These are phyloP conservation scores for Aspergillus calidoustus DNA, from an alignment of 2,329 filamentous ascomycete species.

Conservation along the genomic window DNA sequence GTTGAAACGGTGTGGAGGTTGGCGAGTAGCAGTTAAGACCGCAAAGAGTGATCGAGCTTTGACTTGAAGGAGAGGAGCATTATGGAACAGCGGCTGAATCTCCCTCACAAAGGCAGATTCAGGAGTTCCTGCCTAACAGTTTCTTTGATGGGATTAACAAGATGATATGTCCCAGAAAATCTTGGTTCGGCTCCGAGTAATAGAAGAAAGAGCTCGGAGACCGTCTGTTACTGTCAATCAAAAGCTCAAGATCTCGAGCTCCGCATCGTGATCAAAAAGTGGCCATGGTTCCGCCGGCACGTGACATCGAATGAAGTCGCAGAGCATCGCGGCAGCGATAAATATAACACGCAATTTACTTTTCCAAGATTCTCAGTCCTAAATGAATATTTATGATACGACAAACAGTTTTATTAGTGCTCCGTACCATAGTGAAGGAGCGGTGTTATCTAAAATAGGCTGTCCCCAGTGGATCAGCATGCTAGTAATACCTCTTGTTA, in stretches of 20 bases:
- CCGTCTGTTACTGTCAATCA: background rate
- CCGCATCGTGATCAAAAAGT: background rate
- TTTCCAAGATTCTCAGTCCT: background rate
- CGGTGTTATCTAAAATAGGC: background rate
- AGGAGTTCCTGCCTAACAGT: background rate
- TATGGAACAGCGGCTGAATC: conserved; percentile 5
- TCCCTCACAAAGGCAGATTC: conserved; percentile 9
- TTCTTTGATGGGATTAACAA: background rate
- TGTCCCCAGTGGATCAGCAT: background rate
- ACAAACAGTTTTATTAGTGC: background rate
- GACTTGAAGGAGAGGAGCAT: conserved; percentile 10
- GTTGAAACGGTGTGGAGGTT: background rate
- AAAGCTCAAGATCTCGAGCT: background rate
- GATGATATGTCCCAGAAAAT: background rate
- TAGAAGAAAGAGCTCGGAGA: background rate
- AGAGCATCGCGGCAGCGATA: background rate
- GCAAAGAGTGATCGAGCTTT: background rate
- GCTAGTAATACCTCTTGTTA: background rate
- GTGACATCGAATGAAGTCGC: background rate
- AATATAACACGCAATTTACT: background rate
- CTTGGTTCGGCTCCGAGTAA: background rate
- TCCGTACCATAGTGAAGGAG: background rate
- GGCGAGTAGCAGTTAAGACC: background rate
- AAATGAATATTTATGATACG: background rate
- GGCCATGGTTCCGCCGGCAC: background rate